Conservation (phyloP, 1,284 basidiomycete species). For the Rhodotorula sp. region DNA sequence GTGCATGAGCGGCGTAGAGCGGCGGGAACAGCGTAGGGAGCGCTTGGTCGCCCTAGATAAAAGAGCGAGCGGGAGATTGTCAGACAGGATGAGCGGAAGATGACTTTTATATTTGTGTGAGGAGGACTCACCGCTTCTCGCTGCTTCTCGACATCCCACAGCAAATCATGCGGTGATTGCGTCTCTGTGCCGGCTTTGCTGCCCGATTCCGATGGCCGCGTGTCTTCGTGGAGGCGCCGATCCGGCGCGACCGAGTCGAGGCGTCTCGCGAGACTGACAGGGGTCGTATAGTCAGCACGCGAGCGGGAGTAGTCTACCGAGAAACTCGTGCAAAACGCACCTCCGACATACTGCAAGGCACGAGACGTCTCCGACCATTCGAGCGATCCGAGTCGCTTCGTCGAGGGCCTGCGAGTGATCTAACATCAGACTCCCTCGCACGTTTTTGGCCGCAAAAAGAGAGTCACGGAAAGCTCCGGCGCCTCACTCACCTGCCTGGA, state of each 20-base stretch:
- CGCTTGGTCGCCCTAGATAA: background rate
- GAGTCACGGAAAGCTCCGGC: too few relatives aligned
- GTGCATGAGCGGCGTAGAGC: constrained; percentile 8
- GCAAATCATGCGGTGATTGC: constrained; percentile 9
- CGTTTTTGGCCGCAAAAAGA: too few relatives aligned
- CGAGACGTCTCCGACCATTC: constrained; percentile 13
- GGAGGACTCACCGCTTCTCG: background rate
- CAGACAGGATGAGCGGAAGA: background rate
- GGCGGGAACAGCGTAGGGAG: constrained; percentile 12
- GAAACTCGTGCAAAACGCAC: too few relatives aligned
- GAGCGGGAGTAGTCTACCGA: too few relatives aligned
- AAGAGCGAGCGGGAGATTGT: background rate
- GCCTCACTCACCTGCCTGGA: constrained; percentile 1
- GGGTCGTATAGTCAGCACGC: too few relatives aligned
- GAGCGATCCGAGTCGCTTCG: constrained; percentile 24
- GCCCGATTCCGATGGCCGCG: background rate
- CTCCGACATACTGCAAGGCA: constrained; percentile 17
- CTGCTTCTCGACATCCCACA: constrained; percentile 1
- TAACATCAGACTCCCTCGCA: background rate
- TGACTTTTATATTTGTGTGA: background rate
- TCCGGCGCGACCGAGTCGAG: background rate
- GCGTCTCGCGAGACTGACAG: constrained; percentile 6
- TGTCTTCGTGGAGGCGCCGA: too few relatives aligned
- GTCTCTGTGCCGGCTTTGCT: background rate
- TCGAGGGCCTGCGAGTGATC: background rate